A percentile compares a stretch with the other conserved stretches of the same genome.
Evolutionary conservation across 2,329 filamentous ascomycete species (phyloP).

Genomic region (Aspergillus ochraceoroseus): DNA sequence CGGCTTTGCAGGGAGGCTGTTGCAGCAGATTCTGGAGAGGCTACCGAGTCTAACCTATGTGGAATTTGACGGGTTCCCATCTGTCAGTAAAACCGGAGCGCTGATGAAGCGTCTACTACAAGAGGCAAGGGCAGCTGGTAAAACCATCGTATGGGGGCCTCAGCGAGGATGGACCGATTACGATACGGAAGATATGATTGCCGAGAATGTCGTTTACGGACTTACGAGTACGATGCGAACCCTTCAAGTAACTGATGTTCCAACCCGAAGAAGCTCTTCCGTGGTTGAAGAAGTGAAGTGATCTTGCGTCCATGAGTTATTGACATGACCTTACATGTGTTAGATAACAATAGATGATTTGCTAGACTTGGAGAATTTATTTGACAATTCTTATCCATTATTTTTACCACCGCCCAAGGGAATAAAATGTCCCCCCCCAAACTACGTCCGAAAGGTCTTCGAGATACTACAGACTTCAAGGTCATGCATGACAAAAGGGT

Average conservation of each 20-base stretch:
- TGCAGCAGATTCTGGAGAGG: slow-evolving; percentile 48
- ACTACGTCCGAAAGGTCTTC: too few relatives aligned
- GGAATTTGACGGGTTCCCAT: slow-evolving; percentile 55
- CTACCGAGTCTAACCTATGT: slow-evolving; percentile 48
- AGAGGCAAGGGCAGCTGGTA: slow-evolving; percentile 33
- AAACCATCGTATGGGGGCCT: slow-evolving; percentile 40
- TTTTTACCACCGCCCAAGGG: too few relatives aligned
- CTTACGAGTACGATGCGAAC: slow-evolving; percentile 5
- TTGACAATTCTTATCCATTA: too few relatives aligned
- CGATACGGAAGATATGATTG: slow-evolving; percentile 22
- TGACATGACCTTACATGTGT: not conserved
- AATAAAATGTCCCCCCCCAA: too few relatives aligned
- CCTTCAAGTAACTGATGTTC: not conserved
- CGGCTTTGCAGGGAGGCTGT: slow-evolving; percentile 49
- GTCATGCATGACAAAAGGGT: too few relatives aligned
- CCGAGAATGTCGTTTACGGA: slow-evolving; percentile 15
- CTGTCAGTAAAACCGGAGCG: slow-evolving; percentile 49
- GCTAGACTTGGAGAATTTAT: too few relatives aligned
- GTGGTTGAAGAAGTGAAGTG: slow-evolving; percentile 5
- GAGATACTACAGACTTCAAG: too few relatives aligned
- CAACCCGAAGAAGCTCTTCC: not conserved
- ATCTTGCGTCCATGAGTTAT: not conserved
- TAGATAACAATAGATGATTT: too few relatives aligned
- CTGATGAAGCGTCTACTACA: slow-evolving; percentile 48
- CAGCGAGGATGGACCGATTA: slow-evolving; percentile 37